A percentile compares a stretch with the other conserved stretches of the same genome.
Evolutionary conservation across 495 filamentous ascomycete genomes (phyloP).

Genomic region (Podospora pseudocomata): DNA sequence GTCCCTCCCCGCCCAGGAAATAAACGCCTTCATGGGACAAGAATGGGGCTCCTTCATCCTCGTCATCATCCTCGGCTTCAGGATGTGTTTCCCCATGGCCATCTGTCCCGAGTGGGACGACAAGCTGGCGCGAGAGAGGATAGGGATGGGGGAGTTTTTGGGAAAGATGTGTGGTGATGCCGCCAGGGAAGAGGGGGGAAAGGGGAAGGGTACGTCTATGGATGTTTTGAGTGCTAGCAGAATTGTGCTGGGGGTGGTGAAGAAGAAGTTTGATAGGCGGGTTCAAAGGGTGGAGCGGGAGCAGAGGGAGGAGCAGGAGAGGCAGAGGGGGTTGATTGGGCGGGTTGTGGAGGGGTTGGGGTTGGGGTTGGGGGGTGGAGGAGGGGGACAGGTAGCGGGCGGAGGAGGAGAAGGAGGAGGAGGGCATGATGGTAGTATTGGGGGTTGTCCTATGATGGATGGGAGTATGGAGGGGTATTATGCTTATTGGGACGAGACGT

Average conservation of each 20-base stretch:
- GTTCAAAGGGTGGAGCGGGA: slow-evolving; percentile 33
- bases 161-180: slow-evolving; percentile 23
- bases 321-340: neutral
- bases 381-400: neutral
- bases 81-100: slow-evolving; percentile 39
- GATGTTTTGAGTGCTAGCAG: slow-evolving; percentile 38
- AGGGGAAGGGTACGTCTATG: slow-evolving; percentile 13
- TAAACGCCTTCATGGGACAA: slow-evolving; percentile 33
- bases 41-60: slow-evolving; percentile 39
- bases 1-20: slow-evolving; percentile 17
- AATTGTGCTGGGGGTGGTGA: slow-evolving; percentile 40
- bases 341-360: neutral
- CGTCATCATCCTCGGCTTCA: slow-evolving; percentile 38
- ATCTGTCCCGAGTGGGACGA: slow-evolving; percentile 40
- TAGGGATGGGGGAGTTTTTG: slow-evolving; percentile 11
- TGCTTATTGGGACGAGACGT: slow-evolving; percentile 41
- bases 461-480: slow-evolving; percentile 41
- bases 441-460: slow-evolving; percentile 46
- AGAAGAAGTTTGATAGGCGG: slow-evolving; percentile 36
- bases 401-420: neutral
- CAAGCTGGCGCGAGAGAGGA: slow-evolving; percentile 22
- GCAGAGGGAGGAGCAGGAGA: slow-evolving; percentile 13
- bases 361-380: neutral
- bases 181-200: slow-evolving; percentile 1
- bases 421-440: slow-evolving; percentile 11